These are phyloP conservation scores for Sarocladium oryzae DNA, from an alignment of 2,329 filamentous ascomycete species.

Conservation along the genomic window DNA sequence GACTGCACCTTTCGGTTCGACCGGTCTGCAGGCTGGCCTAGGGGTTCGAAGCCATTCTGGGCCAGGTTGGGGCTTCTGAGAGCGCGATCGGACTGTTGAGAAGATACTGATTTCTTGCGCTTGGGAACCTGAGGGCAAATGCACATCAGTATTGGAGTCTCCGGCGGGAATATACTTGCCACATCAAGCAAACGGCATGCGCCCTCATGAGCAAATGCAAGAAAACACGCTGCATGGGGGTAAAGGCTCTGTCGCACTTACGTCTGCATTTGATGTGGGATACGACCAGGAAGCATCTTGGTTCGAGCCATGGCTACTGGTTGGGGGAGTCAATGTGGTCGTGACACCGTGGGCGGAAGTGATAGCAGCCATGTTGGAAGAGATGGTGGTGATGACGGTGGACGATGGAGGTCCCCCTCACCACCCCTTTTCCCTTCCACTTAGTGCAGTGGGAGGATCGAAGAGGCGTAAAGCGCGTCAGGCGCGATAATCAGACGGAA, in stretches of 20 bases:
- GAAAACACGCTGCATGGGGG: not conserved
- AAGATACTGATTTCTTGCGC: not conserved
- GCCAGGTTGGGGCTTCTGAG: constrained; percentile 14
- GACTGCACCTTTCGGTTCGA: constrained; percentile 28
- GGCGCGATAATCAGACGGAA: not conserved
- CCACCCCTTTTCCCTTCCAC: constrained; percentile 4
- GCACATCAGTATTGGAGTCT: not conserved
- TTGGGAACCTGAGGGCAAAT: not conserved
- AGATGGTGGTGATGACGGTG: constrained; percentile 12
- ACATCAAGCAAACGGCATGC: not conserved
- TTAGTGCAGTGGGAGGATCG: not conserved
- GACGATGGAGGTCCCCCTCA: constrained; percentile 6
- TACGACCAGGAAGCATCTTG: constrained; percentile 36
- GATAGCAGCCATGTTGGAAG: constrained; percentile 43
- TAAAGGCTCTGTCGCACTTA: too few relatives aligned
- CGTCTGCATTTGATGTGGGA: not conserved
- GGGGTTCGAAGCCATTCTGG: constrained; percentile 22
- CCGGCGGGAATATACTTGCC: not conserved
- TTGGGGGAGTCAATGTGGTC: constrained; percentile 40
- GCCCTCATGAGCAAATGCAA: not conserved
- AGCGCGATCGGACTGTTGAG: constrained; percentile 6
- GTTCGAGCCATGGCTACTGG: constrained; percentile 37
- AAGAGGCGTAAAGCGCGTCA: not conserved
- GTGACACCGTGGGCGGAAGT: constrained; percentile 39
- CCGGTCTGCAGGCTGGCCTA: constrained; percentile 4